phyloP scores from a whole-genome alignment of 2,329 filamentous ascomycete species.

The Phaeosphaeria sp. region DNA sequence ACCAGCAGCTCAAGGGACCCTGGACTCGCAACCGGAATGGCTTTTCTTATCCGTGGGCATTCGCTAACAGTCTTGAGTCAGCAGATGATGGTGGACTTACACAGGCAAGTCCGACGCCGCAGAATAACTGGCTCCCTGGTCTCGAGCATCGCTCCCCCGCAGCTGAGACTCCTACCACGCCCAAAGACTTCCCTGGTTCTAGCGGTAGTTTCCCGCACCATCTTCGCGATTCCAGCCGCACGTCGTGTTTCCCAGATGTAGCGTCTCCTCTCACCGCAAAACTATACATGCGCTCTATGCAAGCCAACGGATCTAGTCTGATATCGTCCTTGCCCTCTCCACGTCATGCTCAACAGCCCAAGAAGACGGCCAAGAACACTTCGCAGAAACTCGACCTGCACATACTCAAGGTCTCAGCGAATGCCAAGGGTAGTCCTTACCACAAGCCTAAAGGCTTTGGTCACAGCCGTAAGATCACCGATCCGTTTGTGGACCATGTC shows the following conservation, averaged over 20 bases:
- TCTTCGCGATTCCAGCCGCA: neutral
- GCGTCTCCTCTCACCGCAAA: neutral
- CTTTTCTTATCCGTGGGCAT: neutral
- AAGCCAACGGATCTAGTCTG: neutral
- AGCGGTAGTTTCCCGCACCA: neutral
- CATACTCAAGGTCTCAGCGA: conserved; percentile 1
- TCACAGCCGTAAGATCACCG: conserved; percentile 8
- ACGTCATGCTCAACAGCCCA: neutral
- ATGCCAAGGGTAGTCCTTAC: neutral
- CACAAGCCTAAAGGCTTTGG: neutral
- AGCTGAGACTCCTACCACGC: neutral
- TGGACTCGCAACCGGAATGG: neutral
- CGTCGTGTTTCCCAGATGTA: neutral
- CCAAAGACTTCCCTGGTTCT: neutral
- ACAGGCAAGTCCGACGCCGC: neutral
- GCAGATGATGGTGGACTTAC: neutral
- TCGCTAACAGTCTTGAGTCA: neutral
- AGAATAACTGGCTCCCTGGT: conserved; percentile 1
- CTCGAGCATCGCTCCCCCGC: neutral
- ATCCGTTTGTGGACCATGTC: conserved; percentile 9
- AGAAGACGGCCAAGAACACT: neutral
- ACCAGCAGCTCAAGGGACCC: neutral
- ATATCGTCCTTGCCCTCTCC: neutral
- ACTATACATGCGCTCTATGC: neutral
- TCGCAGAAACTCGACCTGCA: neutral